phyloP scores from a whole-genome alignment of 805 yeast genomes.

The Barnettozyma siamensis region DNA sequence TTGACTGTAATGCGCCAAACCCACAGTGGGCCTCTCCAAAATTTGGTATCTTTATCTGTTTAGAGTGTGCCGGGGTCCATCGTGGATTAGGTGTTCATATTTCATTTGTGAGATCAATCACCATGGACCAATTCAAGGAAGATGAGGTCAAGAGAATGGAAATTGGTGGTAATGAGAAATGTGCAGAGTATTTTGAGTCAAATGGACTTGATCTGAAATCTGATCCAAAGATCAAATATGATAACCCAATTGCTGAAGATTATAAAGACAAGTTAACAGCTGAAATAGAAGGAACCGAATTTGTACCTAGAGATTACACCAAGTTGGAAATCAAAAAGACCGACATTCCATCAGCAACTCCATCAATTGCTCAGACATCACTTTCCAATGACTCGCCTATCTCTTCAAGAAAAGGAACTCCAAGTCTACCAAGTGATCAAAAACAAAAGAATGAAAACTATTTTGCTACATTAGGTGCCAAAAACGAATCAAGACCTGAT shows the following conservation, averaged over 20 bases:
- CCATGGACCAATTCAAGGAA: constrained; percentile 97
- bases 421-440: constrained; percentile 24
- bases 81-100: constrained; percentile 95
- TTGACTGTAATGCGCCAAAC: constrained; percentile 91
- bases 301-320: constrained; percentile 52
- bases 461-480: constrained; percentile 72
- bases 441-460: constrained; percentile 69
- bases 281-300: constrained; percentile 65
- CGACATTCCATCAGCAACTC: constrained; percentile 5
- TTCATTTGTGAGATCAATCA: constrained; percentile 92
- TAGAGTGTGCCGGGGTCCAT: constrained; percentile 97
- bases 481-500: constrained; percentile 68
- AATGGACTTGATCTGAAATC: constrained; percentile 65
- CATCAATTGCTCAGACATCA: constrained; percentile 5
- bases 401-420: constrained; percentile 39
- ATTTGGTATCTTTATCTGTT: constrained; percentile 93
- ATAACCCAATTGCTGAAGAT: constrained; percentile 90
- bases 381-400: constrained; percentile 23
- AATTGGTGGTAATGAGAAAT: constrained; percentile 82
- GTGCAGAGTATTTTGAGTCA: constrained; percentile 57
- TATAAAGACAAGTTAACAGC: constrained; percentile 79
- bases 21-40: constrained; percentile 99
- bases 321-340: constrained; percentile 26
- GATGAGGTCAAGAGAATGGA: constrained; percentile 91
- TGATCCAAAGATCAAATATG: constrained; percentile 72